These are phyloP conservation scores for Penicillium concentricum DNA, from an alignment of 2,329 filamentous ascomycete genomes.

Conservation along the genomic window DNA sequence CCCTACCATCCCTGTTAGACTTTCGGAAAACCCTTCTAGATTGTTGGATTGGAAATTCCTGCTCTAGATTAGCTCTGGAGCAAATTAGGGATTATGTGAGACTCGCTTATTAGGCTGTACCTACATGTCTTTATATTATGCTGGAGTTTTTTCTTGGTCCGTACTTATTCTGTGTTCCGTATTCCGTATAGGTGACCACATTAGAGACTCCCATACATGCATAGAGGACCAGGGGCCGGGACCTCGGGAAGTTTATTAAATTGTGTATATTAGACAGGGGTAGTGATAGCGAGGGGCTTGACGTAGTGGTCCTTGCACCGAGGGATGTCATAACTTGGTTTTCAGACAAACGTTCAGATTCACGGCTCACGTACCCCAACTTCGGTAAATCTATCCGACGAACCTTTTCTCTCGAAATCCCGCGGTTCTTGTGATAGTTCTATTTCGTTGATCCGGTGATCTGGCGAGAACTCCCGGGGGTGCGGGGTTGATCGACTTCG, in stretches of 20 bases:
- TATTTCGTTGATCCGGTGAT: neutral
- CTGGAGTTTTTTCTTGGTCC: neutral
- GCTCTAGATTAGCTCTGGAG: too few relatives aligned
- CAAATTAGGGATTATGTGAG: neutral
- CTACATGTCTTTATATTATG: neutral
- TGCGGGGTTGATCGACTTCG: neutral
- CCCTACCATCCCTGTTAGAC: neutral
- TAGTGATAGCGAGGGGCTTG: too few relatives aligned
- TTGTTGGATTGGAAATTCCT: neutral
- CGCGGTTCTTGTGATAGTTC: neutral
- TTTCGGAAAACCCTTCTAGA: neutral
- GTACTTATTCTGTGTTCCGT: neutral
- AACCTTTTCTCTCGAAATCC: too few relatives aligned
- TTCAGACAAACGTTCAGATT: too few relatives aligned
- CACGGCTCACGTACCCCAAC: too few relatives aligned
- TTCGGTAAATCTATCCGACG: neutral
- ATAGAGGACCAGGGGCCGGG: too few relatives aligned
- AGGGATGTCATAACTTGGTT: too few relatives aligned
- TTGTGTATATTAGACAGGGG: neutral
- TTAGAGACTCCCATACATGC: neutral
- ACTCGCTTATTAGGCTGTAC: neutral
- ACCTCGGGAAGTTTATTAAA: neutral
- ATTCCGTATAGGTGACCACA: neutral
- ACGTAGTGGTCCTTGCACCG: too few relatives aligned
- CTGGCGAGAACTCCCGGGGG: neutral